Evolutionary conservation across 106 monocot species (phyloP).

Genomic region (Acorus calamus): DNA sequence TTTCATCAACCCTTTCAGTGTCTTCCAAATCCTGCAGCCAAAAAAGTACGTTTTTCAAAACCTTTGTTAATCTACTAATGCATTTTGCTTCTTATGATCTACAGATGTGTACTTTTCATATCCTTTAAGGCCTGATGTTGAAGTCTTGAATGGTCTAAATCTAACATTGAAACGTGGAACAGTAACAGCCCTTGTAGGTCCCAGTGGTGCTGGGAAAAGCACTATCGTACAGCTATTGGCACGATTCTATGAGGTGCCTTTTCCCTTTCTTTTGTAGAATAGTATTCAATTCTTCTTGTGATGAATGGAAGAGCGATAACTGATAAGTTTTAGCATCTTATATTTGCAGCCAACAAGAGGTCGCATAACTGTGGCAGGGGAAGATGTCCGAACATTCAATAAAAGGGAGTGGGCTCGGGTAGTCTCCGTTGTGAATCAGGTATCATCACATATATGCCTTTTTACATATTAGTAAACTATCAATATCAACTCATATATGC

Average conservation of each 20-base stretch:
- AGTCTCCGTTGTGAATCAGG: constrained; percentile 96
- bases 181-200: constrained; percentile 90
- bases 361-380: constrained; percentile 80
- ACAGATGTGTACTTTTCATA: constrained; percentile 90
- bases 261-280: not conserved
- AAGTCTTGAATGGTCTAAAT: constrained; percentile 68
- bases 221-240: constrained; percentile 96
- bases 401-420: constrained; percentile 91
- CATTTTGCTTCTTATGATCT: constrained; percentile 5
- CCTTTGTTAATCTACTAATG: not conserved
- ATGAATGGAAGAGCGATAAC: not conserved
- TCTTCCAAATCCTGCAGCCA: too few relatives aligned
- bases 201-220: constrained; percentile 99
- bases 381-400: constrained; percentile 87
- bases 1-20: too few relatives aligned
- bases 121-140: constrained; percentile 79
- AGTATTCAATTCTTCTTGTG: not conserved
- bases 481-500: too few relatives aligned
- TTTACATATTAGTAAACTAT: too few relatives aligned
- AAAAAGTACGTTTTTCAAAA: too few relatives aligned
- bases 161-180: constrained; percentile 72
- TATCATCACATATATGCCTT: constrained; percentile 1
- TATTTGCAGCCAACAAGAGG: constrained; percentile 79
- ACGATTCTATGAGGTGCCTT: constrained; percentile 89
- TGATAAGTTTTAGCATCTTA: not conserved